A percentile compares a stretch with the other conserved stretches of the same genome.
Evolutionary conservation across 345 rosid genomes (phyloP).

Genomic region (Erucastrum elatum): DNA sequence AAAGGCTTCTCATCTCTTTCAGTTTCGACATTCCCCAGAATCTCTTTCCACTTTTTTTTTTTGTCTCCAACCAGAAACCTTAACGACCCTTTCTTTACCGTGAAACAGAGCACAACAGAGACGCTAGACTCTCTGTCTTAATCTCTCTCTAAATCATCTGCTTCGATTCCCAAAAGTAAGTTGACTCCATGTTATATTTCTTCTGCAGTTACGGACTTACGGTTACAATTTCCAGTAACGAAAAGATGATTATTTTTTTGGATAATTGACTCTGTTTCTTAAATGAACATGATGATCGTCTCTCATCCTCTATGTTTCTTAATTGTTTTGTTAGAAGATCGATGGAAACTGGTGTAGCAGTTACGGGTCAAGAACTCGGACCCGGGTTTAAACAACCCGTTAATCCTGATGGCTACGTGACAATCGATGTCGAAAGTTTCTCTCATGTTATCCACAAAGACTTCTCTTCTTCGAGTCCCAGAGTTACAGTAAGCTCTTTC

Average conservation of each 20-base stretch:
- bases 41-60: conserved; percentile 30
- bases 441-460: conserved; percentile 45
- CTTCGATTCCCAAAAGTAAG: conserved; percentile 26
- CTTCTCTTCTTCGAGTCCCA: conserved; percentile 26
- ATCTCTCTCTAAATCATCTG: conserved; percentile 6
- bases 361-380: conserved; percentile 53
- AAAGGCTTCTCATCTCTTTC: conserved; percentile 27
- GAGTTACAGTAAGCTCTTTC: conserved; percentile 35
- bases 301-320: not conserved
- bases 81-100: conserved; percentile 34
- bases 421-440: conserved; percentile 69
- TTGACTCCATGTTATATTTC: not conserved
- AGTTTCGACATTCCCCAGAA: conserved; percentile 39
- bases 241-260: not conserved
- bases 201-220: not conserved
- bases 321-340: not conserved
- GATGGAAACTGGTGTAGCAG: conserved; percentile 33
- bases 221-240: not conserved
- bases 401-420: conserved; percentile 64
- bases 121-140: conserved; percentile 25
- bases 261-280: conserved; percentile 2
- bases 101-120: conserved; percentile 31
- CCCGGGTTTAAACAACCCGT: conserved; percentile 42
- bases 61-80: conserved; percentile 36
- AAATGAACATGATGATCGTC: conserved; percentile 8